phyloP scores from a whole-genome alignment of 1,139 yeast species.

The Pichia inconspicua region DNA sequence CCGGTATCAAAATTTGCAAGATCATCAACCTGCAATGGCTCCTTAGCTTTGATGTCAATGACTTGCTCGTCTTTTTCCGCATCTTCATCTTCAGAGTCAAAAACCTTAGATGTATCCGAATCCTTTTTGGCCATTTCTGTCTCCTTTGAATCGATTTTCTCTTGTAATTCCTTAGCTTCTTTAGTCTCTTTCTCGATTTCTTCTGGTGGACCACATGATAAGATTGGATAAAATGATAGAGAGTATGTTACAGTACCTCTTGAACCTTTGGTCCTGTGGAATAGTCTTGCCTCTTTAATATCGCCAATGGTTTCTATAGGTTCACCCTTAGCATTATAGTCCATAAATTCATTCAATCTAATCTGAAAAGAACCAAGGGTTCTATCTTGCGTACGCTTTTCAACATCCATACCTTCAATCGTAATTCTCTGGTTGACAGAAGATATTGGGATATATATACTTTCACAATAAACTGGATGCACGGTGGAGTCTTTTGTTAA shows the following conservation, averaged over 20 bases:
- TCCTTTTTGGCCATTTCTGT: constrained; percentile 29
- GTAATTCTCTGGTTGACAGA: constrained; percentile 75
- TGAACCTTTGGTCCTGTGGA: constrained; percentile 62
- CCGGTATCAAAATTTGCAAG: constrained; percentile 62
- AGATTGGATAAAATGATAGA: constrained; percentile 72
- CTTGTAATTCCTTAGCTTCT: constrained; percentile 12
- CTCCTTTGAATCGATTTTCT: constrained; percentile 23
- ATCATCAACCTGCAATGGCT: constrained; percentile 57
- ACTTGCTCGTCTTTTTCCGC: constrained; percentile 28
- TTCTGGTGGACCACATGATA: constrained; percentile 69
- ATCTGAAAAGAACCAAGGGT: constrained; percentile 78
- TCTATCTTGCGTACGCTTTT: constrained; percentile 68
- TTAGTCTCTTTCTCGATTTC: constrained; percentile 55
- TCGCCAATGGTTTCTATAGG: constrained; percentile 57
- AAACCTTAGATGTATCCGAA: constrained; percentile 18
- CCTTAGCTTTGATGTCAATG: constrained; percentile 40
- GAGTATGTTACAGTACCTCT: constrained; percentile 73
- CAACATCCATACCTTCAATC: constrained; percentile 88
- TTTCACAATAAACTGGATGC: constrained; percentile 81
- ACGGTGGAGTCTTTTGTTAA: constrained; percentile 57
- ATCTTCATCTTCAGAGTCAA: constrained; percentile 20
- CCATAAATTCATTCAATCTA: constrained; percentile 57
- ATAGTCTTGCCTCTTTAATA: constrained; percentile 51
- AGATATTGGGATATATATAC: constrained; percentile 71
- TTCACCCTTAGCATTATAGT: constrained; percentile 57